Evolutionary conservation across 148 eudicot genomes (phyloP).

Genomic region (Nepenthes gracilis): DNA sequence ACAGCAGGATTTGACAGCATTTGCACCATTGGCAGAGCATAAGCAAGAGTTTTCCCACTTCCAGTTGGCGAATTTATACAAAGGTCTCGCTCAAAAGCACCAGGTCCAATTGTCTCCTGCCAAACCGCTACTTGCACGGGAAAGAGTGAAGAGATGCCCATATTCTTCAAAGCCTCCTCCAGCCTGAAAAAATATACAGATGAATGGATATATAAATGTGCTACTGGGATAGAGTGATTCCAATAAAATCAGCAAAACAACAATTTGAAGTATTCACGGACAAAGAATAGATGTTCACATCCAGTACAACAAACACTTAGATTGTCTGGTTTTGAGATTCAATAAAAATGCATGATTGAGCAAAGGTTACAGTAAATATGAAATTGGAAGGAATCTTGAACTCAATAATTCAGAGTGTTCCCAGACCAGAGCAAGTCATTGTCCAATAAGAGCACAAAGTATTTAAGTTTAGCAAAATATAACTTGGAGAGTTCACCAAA

Average conservation of each 20-base stretch:
- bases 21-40: slow-evolving; percentile 85
- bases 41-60: slow-evolving; percentile 88
- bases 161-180: slow-evolving; percentile 45
- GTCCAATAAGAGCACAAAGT: too few relatives aligned
- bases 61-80: slow-evolving; percentile 94
- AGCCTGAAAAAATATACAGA: slow-evolving; percentile 33
- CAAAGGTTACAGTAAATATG: too few relatives aligned
- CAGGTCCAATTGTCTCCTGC: slow-evolving; percentile 96
- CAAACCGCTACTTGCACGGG: slow-evolving; percentile 93
- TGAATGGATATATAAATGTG: slow-evolving; percentile 1
- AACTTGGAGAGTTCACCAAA: too few relatives aligned
- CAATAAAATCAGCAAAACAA: too few relatives aligned
- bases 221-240: neutral
- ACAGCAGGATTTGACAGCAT: slow-evolving; percentile 51
- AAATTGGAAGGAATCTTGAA: too few relatives aligned
- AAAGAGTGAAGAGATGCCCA: slow-evolving; percentile 61
- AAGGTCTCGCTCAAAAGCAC: slow-evolving; percentile 80
- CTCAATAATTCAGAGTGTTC: too few relatives aligned
- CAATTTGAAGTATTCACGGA: neutral
- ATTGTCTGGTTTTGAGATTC: too few relatives aligned
- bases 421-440: too few relatives aligned
- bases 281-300: neutral
- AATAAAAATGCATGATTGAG: too few relatives aligned
- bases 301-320: neutral
- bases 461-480: too few relatives aligned